phyloP scores from a whole-genome alignment of 345 rosid species.

The Eucalyptus sideroxylon region DNA sequence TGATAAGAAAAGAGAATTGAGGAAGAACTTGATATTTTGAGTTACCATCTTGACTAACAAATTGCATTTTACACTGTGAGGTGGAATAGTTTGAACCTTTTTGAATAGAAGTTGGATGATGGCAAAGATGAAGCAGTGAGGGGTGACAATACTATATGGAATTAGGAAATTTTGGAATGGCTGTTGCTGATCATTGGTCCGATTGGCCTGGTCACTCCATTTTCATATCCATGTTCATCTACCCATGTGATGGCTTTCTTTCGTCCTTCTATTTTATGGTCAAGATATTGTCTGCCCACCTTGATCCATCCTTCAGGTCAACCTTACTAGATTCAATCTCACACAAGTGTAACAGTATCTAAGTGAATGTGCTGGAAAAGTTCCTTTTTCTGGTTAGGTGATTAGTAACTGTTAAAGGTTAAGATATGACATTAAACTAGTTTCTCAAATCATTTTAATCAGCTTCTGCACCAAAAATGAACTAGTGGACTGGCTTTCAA shows the following conservation, averaged over 20 bases:
- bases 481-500: background rate
- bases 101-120: background rate
- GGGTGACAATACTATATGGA: background rate
- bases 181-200: background rate
- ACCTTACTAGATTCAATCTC: background rate
- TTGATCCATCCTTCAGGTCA: background rate
- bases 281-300: background rate
- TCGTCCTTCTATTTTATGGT: background rate
- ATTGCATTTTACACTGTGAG: background rate
- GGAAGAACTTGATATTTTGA: background rate
- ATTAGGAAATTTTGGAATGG: background rate
- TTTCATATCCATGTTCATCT: background rate
- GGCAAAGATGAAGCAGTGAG: background rate
- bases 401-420: background rate
- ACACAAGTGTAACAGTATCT: background rate
- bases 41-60: background rate
- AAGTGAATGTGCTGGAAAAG: background rate
- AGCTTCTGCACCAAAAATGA: background rate
- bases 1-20: background rate
- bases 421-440: background rate
- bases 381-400: background rate
- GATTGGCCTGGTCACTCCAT: background rate
- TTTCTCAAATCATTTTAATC: background rate
- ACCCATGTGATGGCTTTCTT: background rate
- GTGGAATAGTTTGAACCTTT: background rate